These are phyloP conservation scores for Funneliformis mosseae DNA, from an alignment of 192 early-diverging fungal species.

Conservation along the genomic window DNA sequence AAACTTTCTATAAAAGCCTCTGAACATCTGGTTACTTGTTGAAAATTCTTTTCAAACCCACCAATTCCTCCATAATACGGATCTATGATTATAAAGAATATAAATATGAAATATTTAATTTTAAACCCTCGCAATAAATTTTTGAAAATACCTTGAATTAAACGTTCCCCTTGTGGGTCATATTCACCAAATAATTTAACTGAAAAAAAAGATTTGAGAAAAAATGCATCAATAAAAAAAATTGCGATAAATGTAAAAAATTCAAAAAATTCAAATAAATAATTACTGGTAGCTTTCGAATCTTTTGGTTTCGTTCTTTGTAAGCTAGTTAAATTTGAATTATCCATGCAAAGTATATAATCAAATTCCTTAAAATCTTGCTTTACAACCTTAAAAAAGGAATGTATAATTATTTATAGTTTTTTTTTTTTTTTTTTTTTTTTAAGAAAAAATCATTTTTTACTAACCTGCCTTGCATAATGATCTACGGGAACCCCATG, in stretches of 20 bases:
- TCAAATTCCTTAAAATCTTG: conserved; percentile 76
- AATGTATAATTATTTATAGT: background rate
- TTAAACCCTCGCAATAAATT: background rate
- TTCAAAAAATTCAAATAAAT: conserved; percentile 15
- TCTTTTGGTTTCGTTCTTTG: conserved; percentile 43
- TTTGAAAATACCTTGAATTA: conserved; percentile 62
- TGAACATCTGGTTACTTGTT: conserved; percentile 70
- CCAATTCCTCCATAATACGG: conserved; percentile 72
- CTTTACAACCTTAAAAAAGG: conserved; percentile 37
- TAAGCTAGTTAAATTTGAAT: conserved; percentile 70
- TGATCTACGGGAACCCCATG: conserved; percentile 80
- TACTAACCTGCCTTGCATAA: conserved; percentile 65
- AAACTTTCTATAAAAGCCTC: conserved; percentile 68
- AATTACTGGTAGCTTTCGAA: conserved; percentile 40
- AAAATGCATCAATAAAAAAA: background rate
- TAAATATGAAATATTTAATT: background rate
- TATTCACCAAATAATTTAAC: conserved; percentile 79
- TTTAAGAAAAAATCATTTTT: background rate
- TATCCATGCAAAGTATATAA: conserved; percentile 93
- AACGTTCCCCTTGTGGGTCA: conserved; percentile 70
- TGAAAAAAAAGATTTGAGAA: conserved; percentile 4
- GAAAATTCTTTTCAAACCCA: conserved; percentile 79
- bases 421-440: background rate
- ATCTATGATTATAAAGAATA: background rate
- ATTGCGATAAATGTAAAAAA: background rate